Conservation (phyloP, 169 alveolate genomes). For the Cryptosporidium felis region DNA sequence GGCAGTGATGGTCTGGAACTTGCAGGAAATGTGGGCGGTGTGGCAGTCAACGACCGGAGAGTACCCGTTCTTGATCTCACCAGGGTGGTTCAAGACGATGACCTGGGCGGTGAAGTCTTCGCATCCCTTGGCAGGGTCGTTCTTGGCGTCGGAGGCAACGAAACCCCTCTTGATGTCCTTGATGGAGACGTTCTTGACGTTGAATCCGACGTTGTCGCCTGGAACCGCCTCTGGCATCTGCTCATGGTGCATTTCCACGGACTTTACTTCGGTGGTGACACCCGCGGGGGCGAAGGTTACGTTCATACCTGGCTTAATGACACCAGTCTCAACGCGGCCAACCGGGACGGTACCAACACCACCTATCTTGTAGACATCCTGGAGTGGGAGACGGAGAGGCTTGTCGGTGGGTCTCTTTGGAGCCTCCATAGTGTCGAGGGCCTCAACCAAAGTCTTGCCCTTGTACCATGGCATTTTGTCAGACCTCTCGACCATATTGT, state of each 20-base stretch:
- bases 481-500: slow-evolving; percentile 95
- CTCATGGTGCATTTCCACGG: slow-evolving; percentile 99
- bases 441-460: slow-evolving; percentile 95
- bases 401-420: slow-evolving; percentile 97
- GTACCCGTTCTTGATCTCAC: slow-evolving; percentile 96
- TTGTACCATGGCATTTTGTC: slow-evolving; percentile 97
- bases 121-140: slow-evolving; percentile 97
- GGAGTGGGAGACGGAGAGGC: slow-evolving; percentile 97
- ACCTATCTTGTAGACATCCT: slow-evolving; percentile 98
- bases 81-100: slow-evolving; percentile 96
- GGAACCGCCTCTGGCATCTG: slow-evolving; percentile 95
- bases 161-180: slow-evolving; percentile 95
- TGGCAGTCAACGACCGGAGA: slow-evolving; percentile 97
- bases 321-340: slow-evolving; percentile 99
- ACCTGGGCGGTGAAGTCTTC: slow-evolving; percentile 94
- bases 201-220: slow-evolving; percentile 98
- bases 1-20: slow-evolving; percentile 90
- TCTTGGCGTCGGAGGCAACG: slow-evolving; percentile 95
- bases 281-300: slow-evolving; percentile 94
- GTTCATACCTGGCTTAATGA: slow-evolving; percentile 92
- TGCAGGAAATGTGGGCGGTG: slow-evolving; percentile 98
- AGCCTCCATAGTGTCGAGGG: slow-evolving; percentile 94
- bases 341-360: slow-evolving; percentile 99
- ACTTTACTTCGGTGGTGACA: slow-evolving; percentile 94
- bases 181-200: slow-evolving; percentile 93